Base-by-base conservation (phyloP, 768 basidiomycete genomes). In the Termitomyces sp. region DNA sequence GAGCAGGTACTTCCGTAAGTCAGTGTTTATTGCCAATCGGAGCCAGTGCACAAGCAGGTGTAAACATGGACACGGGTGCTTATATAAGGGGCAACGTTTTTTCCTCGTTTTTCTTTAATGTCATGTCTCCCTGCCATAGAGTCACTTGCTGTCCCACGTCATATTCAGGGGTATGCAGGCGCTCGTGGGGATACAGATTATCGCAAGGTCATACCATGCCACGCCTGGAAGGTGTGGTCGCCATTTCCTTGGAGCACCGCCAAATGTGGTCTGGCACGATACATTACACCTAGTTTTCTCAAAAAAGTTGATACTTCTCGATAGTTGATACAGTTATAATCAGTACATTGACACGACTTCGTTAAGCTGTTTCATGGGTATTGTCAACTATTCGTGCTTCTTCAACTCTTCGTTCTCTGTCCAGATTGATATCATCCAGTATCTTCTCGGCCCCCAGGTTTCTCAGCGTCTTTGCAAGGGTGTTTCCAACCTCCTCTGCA, bases 351-450 rank as follows among this genome's bases (percentile, higher is more conserved):
- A 3, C 16, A n/a, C 15, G 8, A n/a, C n/a, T 20, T 37, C 20
- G n/a, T 58, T 46, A 58, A 22, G 31, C 57, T 3, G 41, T 47
- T 27, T 47, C 15, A 8, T 54, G 34, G 44, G 37, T 54, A 16
- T 59, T 67, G 18, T 75, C 73, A 50, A 65, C 68, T 27, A 70
- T 67, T 49, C 75, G 65, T 18, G 78, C 79, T 58, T 77, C 77
- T 6, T 59, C 72, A 20, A 79, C 76, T 54, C 83, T 72, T 36
- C 72, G 73, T 50, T 76, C 79, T 61, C 89, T 78, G 66, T 92
- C 87, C 55, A 68, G 69, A n/a, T 82, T 88, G 64, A 99, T 91
- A 57, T 91, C 91, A 41, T 91, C 86, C 69, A 99, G 69, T 63
- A 99, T 91, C 60, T 78, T 80, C 65, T 78, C 82, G 20, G 91